Conservation (phyloP, 1,284 basidiomycete species). For the Ustilago vetiveriae region DNA sequence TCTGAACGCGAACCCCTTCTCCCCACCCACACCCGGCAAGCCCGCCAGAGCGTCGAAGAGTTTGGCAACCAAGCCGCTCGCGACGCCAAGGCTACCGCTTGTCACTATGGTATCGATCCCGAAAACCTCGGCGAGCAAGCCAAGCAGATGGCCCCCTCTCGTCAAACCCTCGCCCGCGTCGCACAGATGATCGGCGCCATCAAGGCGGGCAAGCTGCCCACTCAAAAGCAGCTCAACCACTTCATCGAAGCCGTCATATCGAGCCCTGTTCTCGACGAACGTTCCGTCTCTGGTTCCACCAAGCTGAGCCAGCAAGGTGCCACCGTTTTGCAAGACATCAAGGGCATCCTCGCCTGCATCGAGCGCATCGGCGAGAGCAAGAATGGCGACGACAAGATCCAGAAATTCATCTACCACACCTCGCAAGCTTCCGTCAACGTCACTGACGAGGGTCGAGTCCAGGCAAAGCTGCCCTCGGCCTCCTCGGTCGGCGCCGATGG, state of each 20-base stretch:
- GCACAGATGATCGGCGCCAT: constrained; percentile 48
- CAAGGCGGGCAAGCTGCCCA: constrained; percentile 53
- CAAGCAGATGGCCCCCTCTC: constrained; percentile 39
- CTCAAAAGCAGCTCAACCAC: constrained; percentile 45
- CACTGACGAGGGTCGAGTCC: constrained; percentile 27
- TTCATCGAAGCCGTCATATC: constrained; percentile 48
- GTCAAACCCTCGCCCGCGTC: constrained; percentile 37
- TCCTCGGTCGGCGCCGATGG: constrained; percentile 54
- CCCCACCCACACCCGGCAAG: constrained; percentile 35
- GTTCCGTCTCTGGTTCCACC: constrained; percentile 38
- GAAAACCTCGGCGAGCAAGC: constrained; percentile 32
- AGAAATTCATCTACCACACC: constrained; percentile 67
- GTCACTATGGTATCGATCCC: constrained; percentile 43
- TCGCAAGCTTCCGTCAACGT: constrained; percentile 63
- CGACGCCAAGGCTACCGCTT: constrained; percentile 41
- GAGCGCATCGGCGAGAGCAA: constrained; percentile 52
- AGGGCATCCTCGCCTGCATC: constrained; percentile 53
- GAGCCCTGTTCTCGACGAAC: constrained; percentile 51
- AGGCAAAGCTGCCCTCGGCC: constrained; percentile 27
- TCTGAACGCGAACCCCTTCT: constrained; percentile 47
- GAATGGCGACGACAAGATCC: constrained; percentile 68
- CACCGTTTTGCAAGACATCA: constrained; percentile 46
- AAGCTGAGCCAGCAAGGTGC: constrained; percentile 51
- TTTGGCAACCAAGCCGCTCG: constrained; percentile 26
- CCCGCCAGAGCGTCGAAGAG: constrained; percentile 24